Base-by-base conservation (phyloP, 257 asterid genomes). In the Ballota nigra region DNA sequence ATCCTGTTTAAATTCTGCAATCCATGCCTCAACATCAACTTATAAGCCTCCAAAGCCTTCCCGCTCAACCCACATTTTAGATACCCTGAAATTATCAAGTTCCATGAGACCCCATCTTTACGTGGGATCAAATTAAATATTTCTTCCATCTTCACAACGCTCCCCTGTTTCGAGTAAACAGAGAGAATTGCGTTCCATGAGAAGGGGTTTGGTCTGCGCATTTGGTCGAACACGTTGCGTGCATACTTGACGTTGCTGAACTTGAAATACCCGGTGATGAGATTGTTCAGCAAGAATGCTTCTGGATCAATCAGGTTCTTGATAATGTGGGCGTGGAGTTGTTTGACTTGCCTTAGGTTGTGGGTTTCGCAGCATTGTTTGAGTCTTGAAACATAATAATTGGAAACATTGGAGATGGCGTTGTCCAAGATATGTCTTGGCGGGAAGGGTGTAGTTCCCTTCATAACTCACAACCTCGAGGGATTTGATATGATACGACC, bases 21-120 rank as follows among this genome's bases (percentile, higher is more conserved):
- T 45, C 90, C 92, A 31, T 84, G 80, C 72, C 83, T 82, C 67
- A 86, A 34, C 99, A 91, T 94, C 77, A 67, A 74, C 68, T 78
- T 89, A 56, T 89, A 94, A 57, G 89, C 86, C 82, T 84, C 76
- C 13, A 94, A 59, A 64, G 96, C 98, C 75, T 80, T 85, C 73
- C 74, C 82, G 51, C 6, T 36, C 77, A 69, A 64, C 74, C 91
- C 95, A 23, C 76, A 66, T 19, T 82, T 86, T 2, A 77, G 69
- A 59, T 88, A 94, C 62, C 97, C 99, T 16, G 99, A 91, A 65
- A 91, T 89, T 55, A 86, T 38, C 82, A 85, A 85, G 79, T 94
- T 94, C 99, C 99, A 94, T 13, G 98, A 88, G 16, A 91, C 92
- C 82, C 91, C 91, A 78, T 93, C 96, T 78, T 82, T 87, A 38